phyloP scores from a whole-genome alignment of 768 basidiomycete genomes.

The Lactarius pseudohatsudake region DNA sequence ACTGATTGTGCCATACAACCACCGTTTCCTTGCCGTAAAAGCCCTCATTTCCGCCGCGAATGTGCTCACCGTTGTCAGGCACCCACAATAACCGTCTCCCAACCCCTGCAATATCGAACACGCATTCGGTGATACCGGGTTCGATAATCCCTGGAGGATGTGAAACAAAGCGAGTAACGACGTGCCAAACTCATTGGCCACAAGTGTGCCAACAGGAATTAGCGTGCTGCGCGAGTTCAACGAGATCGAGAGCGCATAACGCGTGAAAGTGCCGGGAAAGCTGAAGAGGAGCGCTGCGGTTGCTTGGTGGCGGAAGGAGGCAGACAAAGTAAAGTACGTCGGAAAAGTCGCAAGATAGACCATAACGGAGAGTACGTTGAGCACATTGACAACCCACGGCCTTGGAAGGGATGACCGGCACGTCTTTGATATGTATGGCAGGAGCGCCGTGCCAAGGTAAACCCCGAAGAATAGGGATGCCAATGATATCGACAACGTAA shows the following conservation, averaged over 20 bases:
- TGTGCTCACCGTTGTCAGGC: conserved; percentile 91
- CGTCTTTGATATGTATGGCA: conserved; percentile 43
- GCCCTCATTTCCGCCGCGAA: conserved; percentile 78
- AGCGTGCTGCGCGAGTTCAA: conserved; percentile 65
- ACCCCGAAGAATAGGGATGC: conserved; percentile 76
- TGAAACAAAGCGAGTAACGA: conserved; percentile 75
- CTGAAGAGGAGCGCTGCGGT: conserved; percentile 88
- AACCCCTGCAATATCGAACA: conserved; percentile 82
- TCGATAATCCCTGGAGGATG: conserved; percentile 59
- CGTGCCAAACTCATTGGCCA: conserved; percentile 76
- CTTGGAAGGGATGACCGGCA: conserved; percentile 44
- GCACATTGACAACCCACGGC: conserved; percentile 41
- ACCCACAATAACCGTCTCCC: conserved; percentile 91
- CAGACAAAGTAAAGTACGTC: conserved; percentile 73
- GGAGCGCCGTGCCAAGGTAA: conserved; percentile 50
- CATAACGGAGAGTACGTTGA: conserved; percentile 57
- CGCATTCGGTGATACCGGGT: conserved; percentile 47
- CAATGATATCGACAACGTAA: conserved; percentile 77
- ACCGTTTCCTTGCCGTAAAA: conserved; percentile 56
- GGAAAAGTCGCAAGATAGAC: conserved; percentile 75
- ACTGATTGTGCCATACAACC: conserved; percentile 51
- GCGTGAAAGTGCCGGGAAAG: conserved; percentile 83
- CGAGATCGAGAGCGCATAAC: conserved; percentile 71
- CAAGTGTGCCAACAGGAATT: conserved; percentile 78
- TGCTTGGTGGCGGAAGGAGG: conserved; percentile 68